phyloP scores from a whole-genome alignment of 2,329 filamentous ascomycete species.

The Aphanocladium album region DNA sequence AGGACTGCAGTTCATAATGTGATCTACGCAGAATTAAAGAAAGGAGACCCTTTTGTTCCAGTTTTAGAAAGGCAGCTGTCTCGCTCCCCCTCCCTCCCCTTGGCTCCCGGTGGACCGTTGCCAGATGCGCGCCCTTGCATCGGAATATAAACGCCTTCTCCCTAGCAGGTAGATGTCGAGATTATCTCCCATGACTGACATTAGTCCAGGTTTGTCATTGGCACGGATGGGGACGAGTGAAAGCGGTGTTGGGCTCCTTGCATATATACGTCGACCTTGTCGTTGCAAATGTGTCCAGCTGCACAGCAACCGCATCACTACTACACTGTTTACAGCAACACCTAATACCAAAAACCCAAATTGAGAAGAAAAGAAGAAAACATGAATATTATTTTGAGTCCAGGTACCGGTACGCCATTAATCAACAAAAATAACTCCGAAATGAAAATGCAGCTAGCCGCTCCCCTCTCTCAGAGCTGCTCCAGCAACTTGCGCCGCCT shows the following conservation, averaged over 20 bases:
- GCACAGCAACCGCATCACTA: not conserved
- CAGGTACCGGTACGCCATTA: conserved; percentile 1
- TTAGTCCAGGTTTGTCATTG: not conserved
- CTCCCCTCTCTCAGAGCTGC: conserved; percentile 51
- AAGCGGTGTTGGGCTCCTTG: not conserved
- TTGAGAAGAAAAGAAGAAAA: not conserved
- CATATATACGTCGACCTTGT: not conserved
- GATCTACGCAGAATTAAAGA: too few species aligned
- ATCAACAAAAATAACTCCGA: not conserved
- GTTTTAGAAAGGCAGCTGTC: too few species aligned
- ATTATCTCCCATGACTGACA: too few species aligned
- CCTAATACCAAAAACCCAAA: not conserved
- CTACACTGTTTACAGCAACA: not conserved
- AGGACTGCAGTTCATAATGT: too few species aligned
- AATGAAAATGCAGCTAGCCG: not conserved
- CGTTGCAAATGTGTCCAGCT: not conserved
- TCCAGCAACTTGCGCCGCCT: conserved; percentile 78
- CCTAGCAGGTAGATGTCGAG: too few species aligned
- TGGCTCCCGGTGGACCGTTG: too few species aligned
- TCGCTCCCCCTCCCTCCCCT: too few species aligned
- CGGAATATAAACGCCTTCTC: too few species aligned
- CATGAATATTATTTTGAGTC: not conserved
- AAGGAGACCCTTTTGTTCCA: too few species aligned
- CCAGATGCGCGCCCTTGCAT: too few species aligned
- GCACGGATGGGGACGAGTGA: not conserved